Evolutionary conservation across 1,284 basidiomycete species (phyloP).

Genomic region (Mycena citricolor): DNA sequence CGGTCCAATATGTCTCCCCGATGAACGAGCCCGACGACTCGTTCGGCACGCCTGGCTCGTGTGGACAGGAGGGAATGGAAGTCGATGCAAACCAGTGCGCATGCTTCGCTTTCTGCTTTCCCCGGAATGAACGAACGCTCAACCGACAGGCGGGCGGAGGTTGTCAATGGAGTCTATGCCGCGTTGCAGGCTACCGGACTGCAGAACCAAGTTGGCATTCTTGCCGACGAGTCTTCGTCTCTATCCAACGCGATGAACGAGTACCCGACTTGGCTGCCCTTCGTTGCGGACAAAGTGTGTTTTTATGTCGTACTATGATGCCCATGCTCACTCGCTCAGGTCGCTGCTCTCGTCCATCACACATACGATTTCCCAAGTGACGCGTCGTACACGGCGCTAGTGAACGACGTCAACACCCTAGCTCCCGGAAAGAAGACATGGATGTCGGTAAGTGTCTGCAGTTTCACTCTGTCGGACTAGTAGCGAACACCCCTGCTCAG

Average conservation of each 20-base stretch:
- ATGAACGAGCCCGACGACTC: conserved; percentile 41
- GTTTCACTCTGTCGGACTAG: background rate
- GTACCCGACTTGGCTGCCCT: conserved; percentile 36
- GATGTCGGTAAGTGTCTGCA: conserved; percentile 34
- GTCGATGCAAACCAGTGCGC: conserved; percentile 36
- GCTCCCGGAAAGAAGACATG: conserved; percentile 35
- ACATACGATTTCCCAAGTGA: conserved; percentile 41
- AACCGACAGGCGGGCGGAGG: conserved; percentile 36
- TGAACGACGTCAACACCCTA: conserved; percentile 26
- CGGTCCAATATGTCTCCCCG: conserved; percentile 35
- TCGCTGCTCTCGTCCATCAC: conserved; percentile 37
- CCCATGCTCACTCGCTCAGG: no score
- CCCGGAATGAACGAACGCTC: background rate
- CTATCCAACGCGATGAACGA: conserved; percentile 31
- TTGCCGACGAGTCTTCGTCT: conserved; percentile 37
- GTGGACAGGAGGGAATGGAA: conserved; percentile 40
- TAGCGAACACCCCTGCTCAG: conserved; percentile 22
- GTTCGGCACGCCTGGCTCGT: conserved; percentile 35
- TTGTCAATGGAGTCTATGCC: conserved; percentile 35
- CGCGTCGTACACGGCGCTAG: conserved; percentile 31
- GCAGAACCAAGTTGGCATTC: conserved; percentile 33
- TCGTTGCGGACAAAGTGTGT: conserved; percentile 32
- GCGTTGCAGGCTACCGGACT: conserved; percentile 32
- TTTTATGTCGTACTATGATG: no score
- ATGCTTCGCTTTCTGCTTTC: conserved; percentile 11